Conservation (phyloP, 306 rosid species). For the Hippophae rhamnoides region DNA sequence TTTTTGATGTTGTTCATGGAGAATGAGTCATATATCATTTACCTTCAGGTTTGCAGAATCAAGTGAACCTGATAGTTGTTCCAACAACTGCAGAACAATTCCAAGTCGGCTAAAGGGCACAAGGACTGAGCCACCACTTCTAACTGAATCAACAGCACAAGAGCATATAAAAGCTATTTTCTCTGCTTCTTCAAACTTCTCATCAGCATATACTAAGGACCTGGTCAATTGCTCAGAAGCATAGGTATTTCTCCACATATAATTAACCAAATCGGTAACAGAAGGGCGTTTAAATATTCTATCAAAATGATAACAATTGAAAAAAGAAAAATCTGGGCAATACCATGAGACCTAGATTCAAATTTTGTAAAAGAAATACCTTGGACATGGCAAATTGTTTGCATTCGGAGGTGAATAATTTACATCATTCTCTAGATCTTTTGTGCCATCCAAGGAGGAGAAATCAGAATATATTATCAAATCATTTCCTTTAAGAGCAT, state of each 20-base stretch:
- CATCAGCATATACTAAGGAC: constrained; percentile 29
- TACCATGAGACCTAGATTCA: background rate
- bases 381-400: constrained; percentile 17
- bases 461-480: constrained; percentile 70
- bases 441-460: constrained; percentile 33
- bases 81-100: constrained; percentile 60
- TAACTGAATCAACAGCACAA: constrained; percentile 46
- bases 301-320: background rate
- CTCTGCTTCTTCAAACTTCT: constrained; percentile 49
- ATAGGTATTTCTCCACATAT: constrained; percentile 14
- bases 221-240: constrained; percentile 29
- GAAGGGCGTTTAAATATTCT: background rate
- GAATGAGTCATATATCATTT: constrained; percentile 2
- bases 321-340: background rate
- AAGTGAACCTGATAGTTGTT: constrained; percentile 48
- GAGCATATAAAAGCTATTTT: constrained; percentile 54
- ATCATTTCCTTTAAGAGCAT: constrained; percentile 41
- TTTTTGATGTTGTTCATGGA: background rate
- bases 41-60: constrained; percentile 61
- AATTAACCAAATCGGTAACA: constrained; percentile 6
- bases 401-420: constrained; percentile 14
- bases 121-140: constrained; percentile 79
- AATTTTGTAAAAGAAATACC: constrained; percentile 25
- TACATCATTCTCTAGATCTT: constrained; percentile 31
- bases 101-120: constrained; percentile 58